Evolutionary conservation across 345 rosid species (phyloP).

Genomic region (Populus deltoides): DNA sequence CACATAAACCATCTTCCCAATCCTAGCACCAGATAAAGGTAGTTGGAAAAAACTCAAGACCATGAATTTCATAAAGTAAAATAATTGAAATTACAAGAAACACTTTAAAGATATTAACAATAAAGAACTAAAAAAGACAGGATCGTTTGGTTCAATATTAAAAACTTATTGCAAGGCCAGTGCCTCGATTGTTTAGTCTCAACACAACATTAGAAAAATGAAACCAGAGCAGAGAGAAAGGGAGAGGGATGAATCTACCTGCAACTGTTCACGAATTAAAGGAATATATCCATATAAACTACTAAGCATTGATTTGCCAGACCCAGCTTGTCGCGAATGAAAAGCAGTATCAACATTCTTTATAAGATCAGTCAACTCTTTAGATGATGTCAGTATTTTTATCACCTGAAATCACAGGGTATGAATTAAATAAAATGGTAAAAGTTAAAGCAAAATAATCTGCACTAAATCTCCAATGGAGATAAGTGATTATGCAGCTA

Average conservation of each 20-base stretch:
- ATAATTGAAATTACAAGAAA: not conserved
- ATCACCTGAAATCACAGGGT: conserved; percentile 50
- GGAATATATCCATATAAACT: conserved; percentile 56
- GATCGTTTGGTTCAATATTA: not conserved
- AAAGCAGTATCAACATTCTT: conserved; percentile 61
- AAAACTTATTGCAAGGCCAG: not conserved
- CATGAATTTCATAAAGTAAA: not conserved
- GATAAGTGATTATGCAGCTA: not conserved
- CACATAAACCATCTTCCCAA: conserved; percentile 92
- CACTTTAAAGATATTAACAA: too few relatives aligned
- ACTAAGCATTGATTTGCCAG: conserved; percentile 45
- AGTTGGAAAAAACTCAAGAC: not conserved
- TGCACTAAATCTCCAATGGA: not conserved
- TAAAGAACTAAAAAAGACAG: too few relatives aligned
- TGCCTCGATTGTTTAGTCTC: not conserved
- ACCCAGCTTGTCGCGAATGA: conserved; percentile 58
- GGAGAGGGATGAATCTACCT: conserved; percentile 40
- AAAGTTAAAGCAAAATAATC: not conserved
- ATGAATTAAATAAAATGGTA: conserved; percentile 1
- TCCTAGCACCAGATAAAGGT: conserved; percentile 48
- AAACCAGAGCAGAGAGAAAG: not conserved
- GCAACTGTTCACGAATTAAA: conserved; percentile 67
- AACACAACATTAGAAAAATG: not conserved
- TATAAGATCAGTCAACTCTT: conserved; percentile 61
- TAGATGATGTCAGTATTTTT: conserved; percentile 62